phyloP scores from a whole-genome alignment of 257 asterid genomes.

The Oldenlandia corymbosa region DNA sequence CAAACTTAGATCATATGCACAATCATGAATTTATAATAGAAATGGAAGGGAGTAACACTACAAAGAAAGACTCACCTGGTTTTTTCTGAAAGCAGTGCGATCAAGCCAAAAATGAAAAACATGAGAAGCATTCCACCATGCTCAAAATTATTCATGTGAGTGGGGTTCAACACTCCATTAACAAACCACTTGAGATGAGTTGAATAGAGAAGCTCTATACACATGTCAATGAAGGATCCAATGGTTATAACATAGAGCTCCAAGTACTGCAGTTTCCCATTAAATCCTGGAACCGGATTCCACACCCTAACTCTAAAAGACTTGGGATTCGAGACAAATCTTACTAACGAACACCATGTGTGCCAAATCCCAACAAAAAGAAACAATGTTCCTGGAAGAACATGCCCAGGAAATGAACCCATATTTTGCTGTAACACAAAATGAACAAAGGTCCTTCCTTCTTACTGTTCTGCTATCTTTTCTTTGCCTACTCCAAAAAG shows the following conservation, averaged over 20 bases:
- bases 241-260: constrained; percentile 83
- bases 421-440: constrained; percentile 25
- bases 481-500: not conserved
- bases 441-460: constrained; percentile 9
- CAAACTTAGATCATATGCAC: not conserved
- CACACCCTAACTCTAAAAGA: constrained; percentile 72
- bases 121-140: constrained; percentile 96
- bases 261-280: constrained; percentile 66
- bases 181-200: constrained; percentile 83
- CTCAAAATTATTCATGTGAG: constrained; percentile 92
- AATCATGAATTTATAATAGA: not conserved
- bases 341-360: constrained; percentile 64
- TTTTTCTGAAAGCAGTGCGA: constrained; percentile 67
- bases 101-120: constrained; percentile 81
- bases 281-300: constrained; percentile 84
- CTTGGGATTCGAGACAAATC: constrained; percentile 62
- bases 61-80: constrained; percentile 57
- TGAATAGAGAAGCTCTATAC: constrained; percentile 78
- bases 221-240: constrained; percentile 78
- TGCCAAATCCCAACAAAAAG: constrained; percentile 86
- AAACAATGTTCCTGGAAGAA: constrained; percentile 88
- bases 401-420: constrained; percentile 97
- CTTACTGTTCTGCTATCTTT: not conserved
- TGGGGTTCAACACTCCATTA: constrained; percentile 75
- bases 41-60: constrained; percentile 10